Percentiles rank a stretch among this genome's conserved stretches.
Evolutionary conservation across 1,139 yeast species (phyloP).

Genomic region (Hansenula sp.): DNA sequence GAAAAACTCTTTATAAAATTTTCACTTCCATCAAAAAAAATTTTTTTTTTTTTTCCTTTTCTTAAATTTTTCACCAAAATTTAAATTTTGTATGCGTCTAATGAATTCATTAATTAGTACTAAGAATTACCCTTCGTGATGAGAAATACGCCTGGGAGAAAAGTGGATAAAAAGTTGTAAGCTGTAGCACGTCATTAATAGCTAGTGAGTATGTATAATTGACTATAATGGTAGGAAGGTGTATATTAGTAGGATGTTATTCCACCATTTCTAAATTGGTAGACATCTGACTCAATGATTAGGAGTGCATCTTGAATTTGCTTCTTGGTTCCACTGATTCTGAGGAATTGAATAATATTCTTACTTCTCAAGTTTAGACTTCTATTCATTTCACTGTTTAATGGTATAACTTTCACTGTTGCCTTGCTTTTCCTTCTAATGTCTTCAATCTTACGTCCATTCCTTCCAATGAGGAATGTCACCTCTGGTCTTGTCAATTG

Average conservation of each 20-base stretch:
- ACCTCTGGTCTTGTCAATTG: slow-evolving; percentile 25
- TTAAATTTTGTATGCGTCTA: no score
- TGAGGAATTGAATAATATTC: slow-evolving; percentile 20
- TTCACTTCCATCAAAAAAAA: slow-evolving; percentile 8
- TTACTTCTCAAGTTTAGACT: slow-evolving; percentile 7
- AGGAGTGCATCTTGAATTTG: slow-evolving; percentile 22
- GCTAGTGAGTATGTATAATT: slow-evolving; percentile 5
- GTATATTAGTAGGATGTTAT: slow-evolving; percentile 9
- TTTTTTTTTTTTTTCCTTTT: slow-evolving; percentile 8
- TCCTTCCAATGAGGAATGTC: slow-evolving; percentile 28
- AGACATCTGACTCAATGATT: slow-evolving; percentile 22
- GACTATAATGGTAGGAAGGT: no score
- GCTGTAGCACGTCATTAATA: no score
- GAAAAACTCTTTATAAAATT: slow-evolving; percentile 5
- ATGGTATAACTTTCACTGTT: slow-evolving; percentile 28
- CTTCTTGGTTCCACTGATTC: slow-evolving; percentile 24
- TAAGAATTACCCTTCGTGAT: neutral
- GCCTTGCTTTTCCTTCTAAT: slow-evolving; percentile 25
- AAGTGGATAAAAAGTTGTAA: no score
- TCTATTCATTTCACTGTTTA: slow-evolving; percentile 12
- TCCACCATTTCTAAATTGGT: slow-evolving; percentile 15
- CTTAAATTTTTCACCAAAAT: neutral
- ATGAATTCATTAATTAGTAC: neutral
- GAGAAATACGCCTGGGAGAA: slow-evolving; percentile 4
- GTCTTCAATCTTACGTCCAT: slow-evolving; percentile 25